Percentiles rank a stretch among this genome's conserved stretches.
Conservation (phyloP, 805 yeast species). For the Yamadazyma takamatsuzukensis region DNA sequence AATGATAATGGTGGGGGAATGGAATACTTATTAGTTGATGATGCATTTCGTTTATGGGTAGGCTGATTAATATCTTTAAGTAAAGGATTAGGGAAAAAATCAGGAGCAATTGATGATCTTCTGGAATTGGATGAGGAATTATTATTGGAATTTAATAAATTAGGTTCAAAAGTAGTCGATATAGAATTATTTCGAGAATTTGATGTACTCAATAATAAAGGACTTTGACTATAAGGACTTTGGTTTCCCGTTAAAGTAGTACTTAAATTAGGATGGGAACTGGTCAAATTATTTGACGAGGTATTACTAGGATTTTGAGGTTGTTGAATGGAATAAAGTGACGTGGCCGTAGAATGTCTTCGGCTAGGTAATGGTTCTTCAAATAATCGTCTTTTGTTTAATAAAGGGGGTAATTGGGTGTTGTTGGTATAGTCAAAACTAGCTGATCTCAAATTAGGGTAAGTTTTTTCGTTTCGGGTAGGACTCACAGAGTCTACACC, state of each 20-base stretch:
- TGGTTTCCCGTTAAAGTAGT: constrained; percentile 7
- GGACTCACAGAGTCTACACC: constrained; percentile 6
- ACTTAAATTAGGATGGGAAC: constrained; percentile 19
- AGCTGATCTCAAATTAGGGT: constrained; percentile 17
- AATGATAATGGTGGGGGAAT: constrained; percentile 10
- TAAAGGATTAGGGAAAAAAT: constrained; percentile 39
- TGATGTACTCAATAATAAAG: constrained; percentile 22
- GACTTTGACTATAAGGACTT: constrained; percentile 17
- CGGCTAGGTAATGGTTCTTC: constrained; percentile 21
- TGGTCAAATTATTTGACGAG: constrained; percentile 2
- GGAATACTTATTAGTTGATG: constrained; percentile 5
- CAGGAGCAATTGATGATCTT: constrained; percentile 42
- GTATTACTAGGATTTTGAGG: constrained; percentile 7
- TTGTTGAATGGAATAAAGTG: constrained; percentile 12
- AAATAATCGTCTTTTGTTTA: constrained; percentile 23
- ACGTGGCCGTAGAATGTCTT: constrained; percentile 25
- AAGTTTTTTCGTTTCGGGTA: constrained; percentile 3
- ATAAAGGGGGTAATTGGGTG: constrained; percentile 10
- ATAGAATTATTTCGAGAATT: constrained; percentile 41
- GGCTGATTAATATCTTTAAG: constrained; percentile 14
- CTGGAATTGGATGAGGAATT: constrained; percentile 29
- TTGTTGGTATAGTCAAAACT: constrained; percentile 20
- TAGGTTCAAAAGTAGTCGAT: constrained; percentile 27
- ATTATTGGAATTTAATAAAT: constrained; percentile 18
- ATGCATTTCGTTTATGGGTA: constrained; percentile 22